phyloP scores from a whole-genome alignment of 441 rosid species.

The Aleurites moluccanus region DNA sequence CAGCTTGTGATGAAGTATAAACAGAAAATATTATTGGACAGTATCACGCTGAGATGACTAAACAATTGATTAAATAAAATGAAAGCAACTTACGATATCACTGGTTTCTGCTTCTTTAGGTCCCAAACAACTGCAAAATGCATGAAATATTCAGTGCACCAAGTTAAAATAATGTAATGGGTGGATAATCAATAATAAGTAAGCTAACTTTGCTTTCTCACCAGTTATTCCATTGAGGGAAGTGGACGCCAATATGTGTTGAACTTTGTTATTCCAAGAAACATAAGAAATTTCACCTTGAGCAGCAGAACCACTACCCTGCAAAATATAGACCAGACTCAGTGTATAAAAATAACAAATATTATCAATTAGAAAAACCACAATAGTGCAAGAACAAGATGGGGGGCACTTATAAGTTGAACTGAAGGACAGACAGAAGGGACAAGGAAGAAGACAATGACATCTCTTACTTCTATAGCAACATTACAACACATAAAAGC shows the following conservation, averaged over 20 bases:
- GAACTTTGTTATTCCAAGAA: conserved; percentile 97
- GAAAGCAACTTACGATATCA: conserved; percentile 64
- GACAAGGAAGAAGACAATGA: neutral
- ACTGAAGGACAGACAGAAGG: too few species aligned
- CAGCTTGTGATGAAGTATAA: conserved; percentile 15
- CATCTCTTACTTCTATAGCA: neutral
- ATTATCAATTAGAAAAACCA: neutral
- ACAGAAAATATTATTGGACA: neutral
- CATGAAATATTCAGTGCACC: conserved; percentile 18
- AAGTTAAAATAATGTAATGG: conserved; percentile 16
- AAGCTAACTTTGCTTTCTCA: conserved; percentile 38
- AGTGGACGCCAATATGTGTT: conserved; percentile 91
- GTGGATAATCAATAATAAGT: conserved; percentile 7
- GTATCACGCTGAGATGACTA: conserved; percentile 12
- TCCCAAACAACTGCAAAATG: conserved; percentile 88
- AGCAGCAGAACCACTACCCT: conserved; percentile 90
- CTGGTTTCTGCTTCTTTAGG: conserved; percentile 94
- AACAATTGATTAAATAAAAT: neutral
- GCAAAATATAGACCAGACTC: conserved; percentile 31
- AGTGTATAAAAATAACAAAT: neutral
- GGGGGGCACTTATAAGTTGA: too few species aligned
- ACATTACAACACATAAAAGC: neutral
- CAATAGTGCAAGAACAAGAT: neutral
- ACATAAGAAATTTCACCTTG: conserved; percentile 98
- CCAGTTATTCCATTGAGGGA: conserved; percentile 94